Evolutionary conservation across 352 stramenopile genomes (phyloP), one percentile per base, ranked within the genome.

Genomic region (Blastocystis sp.): DNA sequence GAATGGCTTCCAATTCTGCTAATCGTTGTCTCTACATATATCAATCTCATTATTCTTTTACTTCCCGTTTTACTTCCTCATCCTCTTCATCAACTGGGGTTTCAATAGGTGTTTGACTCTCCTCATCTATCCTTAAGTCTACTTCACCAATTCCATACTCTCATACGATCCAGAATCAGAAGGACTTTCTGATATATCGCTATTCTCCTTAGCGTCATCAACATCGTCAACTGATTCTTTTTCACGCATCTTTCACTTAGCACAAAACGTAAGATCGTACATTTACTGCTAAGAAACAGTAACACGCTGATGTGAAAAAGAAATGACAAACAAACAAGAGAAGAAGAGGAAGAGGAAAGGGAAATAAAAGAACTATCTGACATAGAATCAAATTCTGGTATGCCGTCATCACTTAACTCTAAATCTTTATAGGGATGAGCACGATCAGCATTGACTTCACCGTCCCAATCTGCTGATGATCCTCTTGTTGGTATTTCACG

Each of bases 321-420:
- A 29, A 21, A 29, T 42, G n/a, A 32, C 29, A 5, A 75, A 54
- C 63, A 75, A 49, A 75, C 63, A 75, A 49, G n/a, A 9, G 37
- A 54, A 54, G 29, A 75, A 75, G 29, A 46, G 2, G 39, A 49
- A 75, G 63, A n/a, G 12, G 63, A 51, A 51, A 75, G 32, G 37
- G 39, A 29, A 56, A 54, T 29, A 49, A n/a, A 49, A 75, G 29
- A 49, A n/a, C 19, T 54, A 75, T 24, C 21, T 12, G 63, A 56
- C 27, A 14, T 49, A 39, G 63, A 51, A 75, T 75, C 63, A 19
- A n/a, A 19, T 16, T 75, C 63, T 9, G 21, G 14, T 27, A 75
- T 49, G 9, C 63, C 35, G 21, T 75, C 63, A 29, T 75, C 63
- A 49, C 63, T 75, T 46, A 75, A 42, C 11, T 75, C n/a, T 3